A percentile compares a stretch with the other conserved stretches of the same genome.
Evolutionary conservation across 768 basidiomycete species (phyloP).

Genomic region (Agaricus sinodeliciosus): DNA sequence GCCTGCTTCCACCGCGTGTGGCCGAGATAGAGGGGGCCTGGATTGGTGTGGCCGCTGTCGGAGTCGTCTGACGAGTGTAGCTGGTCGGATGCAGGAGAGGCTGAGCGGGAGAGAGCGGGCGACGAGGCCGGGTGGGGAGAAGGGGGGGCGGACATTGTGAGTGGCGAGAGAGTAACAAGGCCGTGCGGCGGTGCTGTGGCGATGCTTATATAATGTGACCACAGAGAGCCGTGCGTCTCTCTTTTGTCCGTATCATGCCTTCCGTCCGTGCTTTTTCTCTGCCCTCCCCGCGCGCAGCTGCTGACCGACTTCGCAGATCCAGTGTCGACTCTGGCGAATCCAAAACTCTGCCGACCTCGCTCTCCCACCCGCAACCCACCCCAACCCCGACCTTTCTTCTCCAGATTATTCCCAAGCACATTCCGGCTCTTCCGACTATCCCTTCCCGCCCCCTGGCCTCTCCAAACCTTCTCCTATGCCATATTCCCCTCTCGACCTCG

Average conservation of each 20-base stretch:
- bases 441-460: constrained; percentile 6
- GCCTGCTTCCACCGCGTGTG: constrained; percentile 10
- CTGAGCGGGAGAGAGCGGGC: too few species aligned
- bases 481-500: constrained; percentile 1
- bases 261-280: too few species aligned
- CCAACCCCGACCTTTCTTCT: not conserved
- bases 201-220: too few species aligned
- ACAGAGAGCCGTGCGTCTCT: too few species aligned
- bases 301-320: not conserved
- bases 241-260: too few species aligned
- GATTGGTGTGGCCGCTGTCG: not conserved
- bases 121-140: too few species aligned
- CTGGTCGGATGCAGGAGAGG: not conserved
- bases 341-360: not conserved
- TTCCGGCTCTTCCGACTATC: not conserved
- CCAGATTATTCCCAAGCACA: not conserved
- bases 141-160: too few species aligned
- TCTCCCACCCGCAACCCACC: not conserved
- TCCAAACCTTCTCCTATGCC: constrained; percentile 2
- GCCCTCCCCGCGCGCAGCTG: too few species aligned
- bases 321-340: constrained; percentile 8
- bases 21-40: constrained; percentile 5
- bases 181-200: too few species aligned
- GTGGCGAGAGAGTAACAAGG: too few species aligned
- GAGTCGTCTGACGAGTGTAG: not conserved